phyloP scores from a whole-genome alignment of 164 flowering plant genomes.

The Cinnamomum chago region DNA sequence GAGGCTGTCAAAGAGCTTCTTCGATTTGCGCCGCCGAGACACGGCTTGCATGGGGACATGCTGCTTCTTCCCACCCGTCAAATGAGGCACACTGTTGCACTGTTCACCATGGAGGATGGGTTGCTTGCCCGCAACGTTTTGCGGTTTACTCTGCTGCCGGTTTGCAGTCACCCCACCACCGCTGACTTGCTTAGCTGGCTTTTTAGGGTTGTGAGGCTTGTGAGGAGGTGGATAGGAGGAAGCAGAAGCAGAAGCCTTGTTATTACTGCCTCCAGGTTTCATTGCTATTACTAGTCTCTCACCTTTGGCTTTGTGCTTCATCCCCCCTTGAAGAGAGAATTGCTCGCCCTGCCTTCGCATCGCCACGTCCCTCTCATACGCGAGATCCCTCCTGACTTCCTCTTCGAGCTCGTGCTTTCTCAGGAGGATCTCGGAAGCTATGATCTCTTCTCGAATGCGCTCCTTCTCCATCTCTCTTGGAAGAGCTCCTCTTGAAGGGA shows the following conservation, averaged over 20 bases:
- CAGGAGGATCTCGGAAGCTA: constrained; percentile 20
- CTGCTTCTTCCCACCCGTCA: constrained; percentile 11
- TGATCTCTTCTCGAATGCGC: constrained; percentile 30
- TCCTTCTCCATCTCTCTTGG: constrained; percentile 29
- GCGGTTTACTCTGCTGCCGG: neutral
- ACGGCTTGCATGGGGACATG: neutral
- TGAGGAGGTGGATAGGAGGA: too few species aligned
- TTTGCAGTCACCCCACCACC: neutral
- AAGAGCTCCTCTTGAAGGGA: constrained; percentile 11
- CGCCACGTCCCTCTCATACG: constrained; percentile 25
- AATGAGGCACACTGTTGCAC: neutral
- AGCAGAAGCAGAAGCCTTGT: neutral
- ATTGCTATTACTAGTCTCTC: constrained; percentile 5
- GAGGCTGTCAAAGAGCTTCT: too few species aligned
- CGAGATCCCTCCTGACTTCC: constrained; percentile 34
- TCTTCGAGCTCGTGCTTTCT: constrained; percentile 25
- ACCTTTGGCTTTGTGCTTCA: constrained; percentile 33
- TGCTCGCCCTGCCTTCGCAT: constrained; percentile 8
- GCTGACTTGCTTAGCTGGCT: neutral
- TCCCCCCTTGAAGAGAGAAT: constrained; percentile 19
- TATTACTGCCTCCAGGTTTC: neutral
- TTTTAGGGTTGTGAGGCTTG: neutral
- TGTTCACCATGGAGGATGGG: neutral
- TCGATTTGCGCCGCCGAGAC: too few species aligned
- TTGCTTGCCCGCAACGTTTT: neutral